Evolutionary conservation across 129 eudicot genomes (phyloP).

Genomic region (Oenanthe sinensis): DNA sequence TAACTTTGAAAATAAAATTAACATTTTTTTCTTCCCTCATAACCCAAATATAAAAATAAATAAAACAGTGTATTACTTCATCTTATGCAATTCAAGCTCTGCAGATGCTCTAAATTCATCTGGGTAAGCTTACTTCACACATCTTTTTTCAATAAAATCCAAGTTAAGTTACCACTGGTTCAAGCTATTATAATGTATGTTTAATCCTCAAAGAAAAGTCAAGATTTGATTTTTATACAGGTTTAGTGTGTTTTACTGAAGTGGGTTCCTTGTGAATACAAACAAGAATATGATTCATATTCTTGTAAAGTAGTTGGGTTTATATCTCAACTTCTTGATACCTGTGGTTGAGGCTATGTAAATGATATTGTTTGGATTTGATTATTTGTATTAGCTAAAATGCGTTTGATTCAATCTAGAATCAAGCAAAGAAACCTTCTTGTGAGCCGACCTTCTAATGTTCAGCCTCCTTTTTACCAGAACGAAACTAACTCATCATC

Average conservation of each 20-base stretch:
- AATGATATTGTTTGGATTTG: not conserved
- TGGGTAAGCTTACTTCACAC: not conserved
- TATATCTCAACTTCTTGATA: slow-evolving; percentile 13
- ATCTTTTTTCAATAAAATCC: not conserved
- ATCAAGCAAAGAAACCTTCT: slow-evolving; percentile 15
- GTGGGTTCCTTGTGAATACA: slow-evolving; percentile 18
- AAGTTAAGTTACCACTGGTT: not conserved
- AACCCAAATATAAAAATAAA: not conserved
- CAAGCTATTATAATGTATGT: not conserved
- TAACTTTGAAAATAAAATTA: not conserved
- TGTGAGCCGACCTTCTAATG: slow-evolving; percentile 14
- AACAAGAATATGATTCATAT: slow-evolving; percentile 9
- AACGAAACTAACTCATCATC: slow-evolving; percentile 20
- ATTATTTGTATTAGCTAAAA: slow-evolving; percentile 21
- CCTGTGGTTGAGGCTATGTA: not conserved
- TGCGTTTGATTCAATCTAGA: slow-evolving; percentile 25
- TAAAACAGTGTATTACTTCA: too few species aligned
- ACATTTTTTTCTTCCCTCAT: not conserved
- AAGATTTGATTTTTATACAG: not conserved
- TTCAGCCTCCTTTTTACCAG: slow-evolving; percentile 16
- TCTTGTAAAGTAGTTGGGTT: slow-evolving; percentile 2
- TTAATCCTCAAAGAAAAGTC: not conserved
- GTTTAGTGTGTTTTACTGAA: slow-evolving; percentile 1
- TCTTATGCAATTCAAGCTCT: not conserved
- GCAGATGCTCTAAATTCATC: not conserved